Evolutionary conservation across 495 filamentous ascomycete species (phyloP).

Genomic region (Tuber aestivum): DNA sequence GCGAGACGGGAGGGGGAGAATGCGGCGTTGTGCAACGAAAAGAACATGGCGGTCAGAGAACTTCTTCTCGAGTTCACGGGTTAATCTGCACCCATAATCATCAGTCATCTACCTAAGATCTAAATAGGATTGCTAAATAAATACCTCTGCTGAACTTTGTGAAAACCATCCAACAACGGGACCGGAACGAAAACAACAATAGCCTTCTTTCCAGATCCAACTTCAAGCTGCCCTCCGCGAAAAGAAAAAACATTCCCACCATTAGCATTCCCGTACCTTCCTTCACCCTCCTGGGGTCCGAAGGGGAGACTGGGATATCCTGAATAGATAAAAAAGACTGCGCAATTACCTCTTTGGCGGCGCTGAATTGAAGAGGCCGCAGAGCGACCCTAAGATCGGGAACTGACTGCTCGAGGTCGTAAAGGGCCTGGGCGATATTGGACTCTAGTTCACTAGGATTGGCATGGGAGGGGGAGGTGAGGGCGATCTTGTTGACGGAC

Average conservation of each 20-base stretch:
- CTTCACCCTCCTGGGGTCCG: constrained; percentile 34
- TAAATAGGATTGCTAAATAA: constrained; percentile 5
- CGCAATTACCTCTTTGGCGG: constrained; percentile 80
- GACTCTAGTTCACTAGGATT: constrained; percentile 93
- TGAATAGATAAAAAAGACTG: neutral
- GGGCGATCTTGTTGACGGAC: constrained; percentile 93
- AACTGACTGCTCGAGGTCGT: constrained; percentile 96
- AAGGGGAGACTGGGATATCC: constrained; percentile 42
- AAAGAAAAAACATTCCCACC: constrained; percentile 58
- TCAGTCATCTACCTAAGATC: constrained; percentile 15
- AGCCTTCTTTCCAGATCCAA: constrained; percentile 99
- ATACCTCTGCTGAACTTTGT: constrained; percentile 98
- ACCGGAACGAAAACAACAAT: constrained; percentile 99
- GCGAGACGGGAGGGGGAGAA: constrained; percentile 95
- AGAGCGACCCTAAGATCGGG: constrained; percentile 88
- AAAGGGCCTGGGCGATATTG: constrained; percentile 88
- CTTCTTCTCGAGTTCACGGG: constrained; percentile 99
- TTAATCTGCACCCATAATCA: constrained; percentile 58
- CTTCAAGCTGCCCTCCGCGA: constrained; percentile 87
- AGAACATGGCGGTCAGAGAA: constrained; percentile 99
- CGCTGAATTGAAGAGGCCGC: constrained; percentile 93
- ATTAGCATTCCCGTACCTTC: constrained; percentile 44
- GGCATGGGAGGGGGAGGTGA: constrained; percentile 87
- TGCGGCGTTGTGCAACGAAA: constrained; percentile 96
- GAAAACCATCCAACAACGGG: constrained; percentile 88